phyloP scores from a whole-genome alignment of 1,284 basidiomycete species.

The Termitomyces sp. region DNA sequence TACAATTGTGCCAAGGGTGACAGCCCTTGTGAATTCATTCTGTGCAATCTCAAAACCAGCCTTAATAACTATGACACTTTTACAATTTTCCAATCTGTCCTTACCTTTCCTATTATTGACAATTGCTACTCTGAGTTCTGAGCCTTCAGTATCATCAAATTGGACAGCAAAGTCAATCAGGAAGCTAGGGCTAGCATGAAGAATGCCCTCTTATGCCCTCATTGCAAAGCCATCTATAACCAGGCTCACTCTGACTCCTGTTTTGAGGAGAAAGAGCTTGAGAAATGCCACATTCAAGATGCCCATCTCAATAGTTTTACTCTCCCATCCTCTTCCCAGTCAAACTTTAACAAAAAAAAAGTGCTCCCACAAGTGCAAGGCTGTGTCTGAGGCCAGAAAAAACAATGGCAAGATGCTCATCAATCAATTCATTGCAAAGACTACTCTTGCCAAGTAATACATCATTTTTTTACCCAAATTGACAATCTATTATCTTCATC shows the following conservation, averaged over 20 bases:
- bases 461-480: too few relatives aligned
- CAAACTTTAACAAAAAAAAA: neutral
- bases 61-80: neutral
- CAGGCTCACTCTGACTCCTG: neutral
- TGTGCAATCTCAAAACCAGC: rapidly evolving
- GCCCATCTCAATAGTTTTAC: neutral
- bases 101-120: neutral
- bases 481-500: too few relatives aligned
- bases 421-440: neutral
- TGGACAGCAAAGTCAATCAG: neutral
- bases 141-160: neutral
- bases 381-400: too few relatives aligned
- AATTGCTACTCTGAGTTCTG: neutral
- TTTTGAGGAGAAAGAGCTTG: neutral
- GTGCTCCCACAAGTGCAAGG: too few relatives aligned
- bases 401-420: too few relatives aligned
- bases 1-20: neutral
- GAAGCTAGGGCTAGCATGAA: neutral
- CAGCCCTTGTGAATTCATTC: neutral
- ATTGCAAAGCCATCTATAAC: neutral
- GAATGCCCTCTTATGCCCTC: neutral
- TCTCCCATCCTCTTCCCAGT: too few relatives aligned
- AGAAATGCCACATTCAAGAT: neutral
- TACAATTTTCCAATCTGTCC: neutral
- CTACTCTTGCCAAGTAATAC: too few relatives aligned